phyloP scores from a whole-genome alignment of 768 basidiomycete species.

The Terana coerulea region DNA sequence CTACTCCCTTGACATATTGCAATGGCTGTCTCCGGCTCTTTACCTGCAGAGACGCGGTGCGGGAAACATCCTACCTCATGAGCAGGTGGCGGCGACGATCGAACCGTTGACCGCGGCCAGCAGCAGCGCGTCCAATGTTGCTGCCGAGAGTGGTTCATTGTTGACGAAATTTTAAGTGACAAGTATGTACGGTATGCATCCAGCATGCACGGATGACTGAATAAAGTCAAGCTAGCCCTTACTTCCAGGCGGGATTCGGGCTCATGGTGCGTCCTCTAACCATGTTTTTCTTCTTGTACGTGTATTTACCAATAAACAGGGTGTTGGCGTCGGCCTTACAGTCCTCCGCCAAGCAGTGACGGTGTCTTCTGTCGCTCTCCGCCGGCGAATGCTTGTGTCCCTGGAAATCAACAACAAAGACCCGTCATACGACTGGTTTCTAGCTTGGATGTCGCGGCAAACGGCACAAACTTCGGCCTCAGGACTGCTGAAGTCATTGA shows the following conservation, averaged over 20 bases:
- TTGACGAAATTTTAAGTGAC: constrained; percentile 21
- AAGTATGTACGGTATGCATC: constrained; percentile 18
- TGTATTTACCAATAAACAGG: constrained; percentile 40
- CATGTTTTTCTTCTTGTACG: neutral
- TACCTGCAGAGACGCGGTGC: no score
- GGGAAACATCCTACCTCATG: no score
- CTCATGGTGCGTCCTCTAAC: constrained; percentile 66
- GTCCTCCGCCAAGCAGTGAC: constrained; percentile 67
- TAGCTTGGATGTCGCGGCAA: constrained; percentile 90
- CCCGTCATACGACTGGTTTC: constrained; percentile 93
- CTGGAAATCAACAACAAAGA: constrained; percentile 97
- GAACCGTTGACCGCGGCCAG: no score
- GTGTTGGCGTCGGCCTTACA: constrained; percentile 84
- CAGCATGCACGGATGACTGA: neutral
- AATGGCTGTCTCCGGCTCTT: no score
- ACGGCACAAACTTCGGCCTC: constrained; percentile 29
- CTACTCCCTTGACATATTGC: no score
- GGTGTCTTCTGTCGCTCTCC: constrained; percentile 70
- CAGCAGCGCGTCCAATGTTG: no score
- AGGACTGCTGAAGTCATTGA: constrained; percentile 39
- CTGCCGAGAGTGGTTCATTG: no score
- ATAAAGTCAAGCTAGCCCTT: constrained; percentile 58
- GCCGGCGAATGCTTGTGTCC: constrained; percentile 87
- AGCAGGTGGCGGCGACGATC: no score
- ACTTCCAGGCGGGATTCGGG: constrained; percentile 97